Percentiles rank a stretch among this genome's conserved stretches.
Conservation (phyloP, 2,329 filamentous ascomycete genomes). For the Aspergillus fijiensis region DNA sequence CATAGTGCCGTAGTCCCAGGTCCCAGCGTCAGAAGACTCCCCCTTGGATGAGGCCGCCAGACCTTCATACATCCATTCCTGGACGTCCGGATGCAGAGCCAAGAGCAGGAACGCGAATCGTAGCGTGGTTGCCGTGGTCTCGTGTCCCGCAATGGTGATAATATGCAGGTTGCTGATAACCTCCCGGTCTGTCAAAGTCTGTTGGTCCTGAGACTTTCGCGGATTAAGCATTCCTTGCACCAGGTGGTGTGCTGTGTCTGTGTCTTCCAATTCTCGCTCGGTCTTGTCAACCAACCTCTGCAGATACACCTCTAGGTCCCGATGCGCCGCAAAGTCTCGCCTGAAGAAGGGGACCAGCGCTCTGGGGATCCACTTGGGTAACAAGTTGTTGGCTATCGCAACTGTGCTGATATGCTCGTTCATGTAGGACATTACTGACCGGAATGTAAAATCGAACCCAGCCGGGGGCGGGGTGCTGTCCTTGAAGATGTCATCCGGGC, state of each 20-base stretch:
- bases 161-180: conserved; percentile 53
- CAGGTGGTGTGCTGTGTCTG: conserved; percentile 11
- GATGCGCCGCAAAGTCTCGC: conserved; percentile 30
- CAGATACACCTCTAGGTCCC: conserved; percentile 22
- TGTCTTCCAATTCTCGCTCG: conserved; percentile 28
- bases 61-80: conserved; percentile 49
- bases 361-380: conserved; percentile 23
- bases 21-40: conserved; percentile 16
- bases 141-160: conserved; percentile 53
- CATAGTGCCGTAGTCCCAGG: conserved; percentile 37
- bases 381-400: conserved; percentile 18
- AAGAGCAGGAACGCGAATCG: conserved; percentile 47
- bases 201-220: background rate
- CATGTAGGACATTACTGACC: conserved; percentile 28
- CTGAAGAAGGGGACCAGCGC: conserved; percentile 30
- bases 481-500: conserved; percentile 23
- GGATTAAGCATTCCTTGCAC: conserved; percentile 17
- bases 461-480: conserved; percentile 15
- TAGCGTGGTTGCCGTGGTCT: conserved; percentile 51
- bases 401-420: conserved; percentile 13
- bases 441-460: conserved; percentile 25
- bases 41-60: conserved; percentile 27
- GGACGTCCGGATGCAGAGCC: conserved; percentile 46
- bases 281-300: conserved; percentile 13
- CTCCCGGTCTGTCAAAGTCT: conserved; percentile 32